A percentile compares a stretch with the other conserved stretches of the same genome.
These are phyloP conservation scores for Phytopythium chamaehyphon DNA, from an alignment of 352 stramenopile genomes.

Conservation along the genomic window DNA sequence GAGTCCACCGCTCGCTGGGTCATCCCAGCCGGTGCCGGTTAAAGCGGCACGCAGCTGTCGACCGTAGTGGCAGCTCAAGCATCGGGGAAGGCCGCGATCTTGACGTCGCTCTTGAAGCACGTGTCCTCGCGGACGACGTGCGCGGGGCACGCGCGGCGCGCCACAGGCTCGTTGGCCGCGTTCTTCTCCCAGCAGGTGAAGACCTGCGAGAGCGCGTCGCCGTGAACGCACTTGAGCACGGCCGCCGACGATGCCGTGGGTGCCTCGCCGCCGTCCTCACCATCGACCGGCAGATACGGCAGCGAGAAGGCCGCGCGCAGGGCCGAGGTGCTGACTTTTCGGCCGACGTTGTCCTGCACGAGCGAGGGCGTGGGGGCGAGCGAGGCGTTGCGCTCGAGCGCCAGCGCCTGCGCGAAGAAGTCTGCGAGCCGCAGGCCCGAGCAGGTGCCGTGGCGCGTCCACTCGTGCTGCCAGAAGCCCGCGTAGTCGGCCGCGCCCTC, in stretches of 20 bases:
- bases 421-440: slow-evolving; percentile 76
- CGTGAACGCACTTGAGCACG: slow-evolving; percentile 30
- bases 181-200: slow-evolving; percentile 84
- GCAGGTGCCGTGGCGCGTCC: slow-evolving; percentile 92
- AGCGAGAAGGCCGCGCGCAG: slow-evolving; percentile 49
- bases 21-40: neutral
- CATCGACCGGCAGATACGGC: too few species aligned
- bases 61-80: neutral
- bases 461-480: slow-evolving; percentile 94
- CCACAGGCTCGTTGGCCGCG: slow-evolving; percentile 38
- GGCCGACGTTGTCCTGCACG: slow-evolving; percentile 56
- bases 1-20: neutral
- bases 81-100: slow-evolving; percentile 49
- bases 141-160: slow-evolving; percentile 42
- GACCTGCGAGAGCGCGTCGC: slow-evolving; percentile 59
- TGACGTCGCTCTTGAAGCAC: slow-evolving; percentile 42
- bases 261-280: slow-evolving; percentile 2
- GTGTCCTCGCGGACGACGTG: slow-evolving; percentile 75
- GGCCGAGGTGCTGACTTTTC: slow-evolving; percentile 34
- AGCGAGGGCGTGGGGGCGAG: slow-evolving; percentile 51
- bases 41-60: too few species aligned
- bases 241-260: slow-evolving; percentile 10
- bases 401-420: slow-evolving; percentile 85
- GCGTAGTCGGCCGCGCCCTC: slow-evolving; percentile 47
- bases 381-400: slow-evolving; percentile 72